A percentile compares a stretch with the other conserved stretches of the same genome.
Evolutionary conservation across 495 filamentous ascomycete genomes (phyloP).

Genomic region (Tuber melanosporum): DNA sequence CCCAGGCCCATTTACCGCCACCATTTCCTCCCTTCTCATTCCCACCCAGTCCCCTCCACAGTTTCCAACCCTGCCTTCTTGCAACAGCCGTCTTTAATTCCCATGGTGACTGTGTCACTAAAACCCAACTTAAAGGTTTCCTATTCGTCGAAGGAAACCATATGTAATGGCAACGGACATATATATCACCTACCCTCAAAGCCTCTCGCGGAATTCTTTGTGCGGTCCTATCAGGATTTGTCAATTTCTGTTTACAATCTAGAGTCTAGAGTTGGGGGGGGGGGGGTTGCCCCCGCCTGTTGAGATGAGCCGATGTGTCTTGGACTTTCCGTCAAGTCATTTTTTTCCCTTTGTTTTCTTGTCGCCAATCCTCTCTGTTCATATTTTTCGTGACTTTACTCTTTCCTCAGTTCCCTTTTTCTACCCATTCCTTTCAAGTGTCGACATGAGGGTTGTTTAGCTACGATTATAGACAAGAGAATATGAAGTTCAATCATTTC

Average conservation of each 20-base stretch:
- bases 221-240: not conserved
- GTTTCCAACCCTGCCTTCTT: not conserved
- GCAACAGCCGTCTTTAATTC: not conserved
- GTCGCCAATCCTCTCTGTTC: not conserved
- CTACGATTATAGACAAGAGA: not conserved
- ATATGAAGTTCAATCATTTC: not conserved
- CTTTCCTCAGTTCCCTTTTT: not conserved
- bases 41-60: not conserved
- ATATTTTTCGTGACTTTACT: not conserved
- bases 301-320: not conserved
- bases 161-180: not conserved
- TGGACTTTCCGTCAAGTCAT: not conserved
- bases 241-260: not conserved
- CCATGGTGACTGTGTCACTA: not conserved
- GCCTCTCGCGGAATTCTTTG: not conserved
- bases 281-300: not conserved
- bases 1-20: rapidly evolving
- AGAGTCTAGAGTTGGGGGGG: not conserved
- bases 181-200: not conserved
- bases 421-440: not conserved
- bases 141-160: not conserved
- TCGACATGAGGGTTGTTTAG: not conserved
- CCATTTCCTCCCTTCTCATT: not conserved
- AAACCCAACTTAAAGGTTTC: not conserved
- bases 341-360: not conserved